Evolutionary conservation across 2,329 filamentous ascomycete species (phyloP), one percentile per base, ranked within the genome.

Genomic region (Neobulgaria alba): DNA sequence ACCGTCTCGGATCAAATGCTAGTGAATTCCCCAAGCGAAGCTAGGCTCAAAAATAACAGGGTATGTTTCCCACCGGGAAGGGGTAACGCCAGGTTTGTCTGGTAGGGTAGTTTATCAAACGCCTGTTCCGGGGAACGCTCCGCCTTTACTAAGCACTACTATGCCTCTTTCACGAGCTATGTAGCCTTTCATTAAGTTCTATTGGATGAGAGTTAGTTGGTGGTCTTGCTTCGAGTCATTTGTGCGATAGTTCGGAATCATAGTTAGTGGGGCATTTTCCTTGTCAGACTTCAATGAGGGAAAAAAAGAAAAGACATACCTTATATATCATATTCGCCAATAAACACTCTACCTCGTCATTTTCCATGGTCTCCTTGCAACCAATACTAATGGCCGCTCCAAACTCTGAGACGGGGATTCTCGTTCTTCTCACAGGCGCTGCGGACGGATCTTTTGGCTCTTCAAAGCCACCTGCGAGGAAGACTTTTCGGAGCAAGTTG

Each of bases 241-340:
- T n/a, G n/a, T n/a, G n/a, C n/a, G n/a, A n/a, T n/a, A n/a, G n/a
- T n/a, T n/a, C n/a, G n/a, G n/a, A n/a, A n/a, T n/a, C n/a, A n/a
- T n/a, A n/a, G n/a, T n/a, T n/a, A n/a, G n/a, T n/a, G n/a, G n/a
- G n/a, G n/a, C n/a, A n/a, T n/a, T n/a, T n/a, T n/a, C n/a, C n/a
- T n/a, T n/a, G n/a, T n/a, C n/a, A n/a, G n/a, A n/a, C n/a, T n/a
- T 18, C 15, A 15, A 35, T 23, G 12, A 23, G 15, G 23, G 30
- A 18, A 36, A 43, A 30, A 30, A 7, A 7, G 23, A 7, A 26
- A 7, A 33, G 18, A 4, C 23, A 7, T 64, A 94, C 90, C 78
- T 96, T 98, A 70, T 96, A 98, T 47, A 98, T 95, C 75, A 95
- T 85, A 60, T 95, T 96, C 19, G 92, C 87, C 56, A 98, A 60